Evolutionary conservation across 2,329 filamentous ascomycete species (phyloP).

Genomic region (Alternaria infectoria): DNA sequence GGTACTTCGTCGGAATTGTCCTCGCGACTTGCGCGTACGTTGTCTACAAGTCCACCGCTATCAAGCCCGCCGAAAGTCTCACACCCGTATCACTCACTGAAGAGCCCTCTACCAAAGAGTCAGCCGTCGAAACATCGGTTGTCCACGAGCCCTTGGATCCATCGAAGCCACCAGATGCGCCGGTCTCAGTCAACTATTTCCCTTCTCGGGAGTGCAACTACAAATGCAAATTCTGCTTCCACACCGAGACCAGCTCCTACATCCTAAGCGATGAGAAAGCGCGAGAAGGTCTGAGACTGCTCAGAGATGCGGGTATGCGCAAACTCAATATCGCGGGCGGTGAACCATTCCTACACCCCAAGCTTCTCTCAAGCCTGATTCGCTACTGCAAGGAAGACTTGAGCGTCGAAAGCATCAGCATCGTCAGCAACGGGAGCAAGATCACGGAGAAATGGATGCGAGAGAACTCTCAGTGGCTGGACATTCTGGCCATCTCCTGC

Average conservation of each 20-base stretch:
- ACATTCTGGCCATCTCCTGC: slow-evolving; percentile 8
- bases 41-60: not conserved
- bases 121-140: not conserved
- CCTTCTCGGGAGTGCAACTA: not conserved
- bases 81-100: too few relatives aligned
- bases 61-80: not conserved
- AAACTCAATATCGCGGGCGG: slow-evolving; percentile 7
- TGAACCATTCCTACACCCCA: slow-evolving; percentile 5
- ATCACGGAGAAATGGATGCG: slow-evolving; percentile 1
- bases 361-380: not conserved
- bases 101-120: not conserved
- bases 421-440: slow-evolving; percentile 6
- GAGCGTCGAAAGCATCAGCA: slow-evolving; percentile 3
- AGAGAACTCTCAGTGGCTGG: not conserved
- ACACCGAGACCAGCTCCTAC: not conserved
- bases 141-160: not conserved
- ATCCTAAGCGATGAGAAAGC: not conserved
- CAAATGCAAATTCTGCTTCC: not conserved
- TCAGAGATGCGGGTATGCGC: slow-evolving; percentile 8
- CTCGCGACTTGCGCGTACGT: not conserved
- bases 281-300: not conserved
- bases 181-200: not conserved
- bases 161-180: not conserved
- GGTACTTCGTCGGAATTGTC: not conserved
- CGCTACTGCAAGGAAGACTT: slow-evolving; percentile 6